A percentile compares a stretch with the other conserved stretches of the same genome.
phyloP scores from a whole-genome alignment of 805 yeast genomes.

The Candida succiphila region DNA sequence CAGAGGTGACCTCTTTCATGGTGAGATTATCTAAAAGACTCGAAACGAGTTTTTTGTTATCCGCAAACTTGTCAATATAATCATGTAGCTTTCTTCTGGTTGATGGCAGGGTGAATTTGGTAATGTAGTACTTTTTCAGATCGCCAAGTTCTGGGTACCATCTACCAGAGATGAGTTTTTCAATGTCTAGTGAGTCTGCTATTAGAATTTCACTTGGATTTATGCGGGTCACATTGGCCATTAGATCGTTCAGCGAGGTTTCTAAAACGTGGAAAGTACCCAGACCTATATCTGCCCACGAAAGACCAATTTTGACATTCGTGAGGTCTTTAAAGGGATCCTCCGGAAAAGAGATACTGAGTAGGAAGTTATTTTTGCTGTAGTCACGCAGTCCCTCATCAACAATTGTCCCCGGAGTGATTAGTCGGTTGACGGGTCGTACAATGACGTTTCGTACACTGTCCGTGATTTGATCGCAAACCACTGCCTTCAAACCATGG shows the following conservation, averaged over 20 bases:
- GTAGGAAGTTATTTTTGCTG: conserved; percentile 58
- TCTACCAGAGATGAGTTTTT: conserved; percentile 30
- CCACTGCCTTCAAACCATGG: conserved; percentile 61
- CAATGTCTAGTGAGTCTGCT: conserved; percentile 31
- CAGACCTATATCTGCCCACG: conserved; percentile 85
- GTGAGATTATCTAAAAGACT: conserved; percentile 24
- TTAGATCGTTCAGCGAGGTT: conserved; percentile 46
- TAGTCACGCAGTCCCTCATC: conserved; percentile 78
- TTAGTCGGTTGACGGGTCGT: conserved; percentile 67
- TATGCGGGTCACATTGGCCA: conserved; percentile 67
- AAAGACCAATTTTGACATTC: conserved; percentile 49
- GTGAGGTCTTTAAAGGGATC: conserved; percentile 26
- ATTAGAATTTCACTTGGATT: conserved; percentile 74
- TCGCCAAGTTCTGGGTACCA: conserved; percentile 55
- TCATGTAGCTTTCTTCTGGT: conserved; percentile 26
- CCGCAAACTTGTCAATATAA: conserved; percentile 31
- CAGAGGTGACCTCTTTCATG: conserved; percentile 45
- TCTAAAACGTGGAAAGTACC: conserved; percentile 70
- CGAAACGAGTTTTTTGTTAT: conserved; percentile 14
- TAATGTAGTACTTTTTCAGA: conserved; percentile 48
- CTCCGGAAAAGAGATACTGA: conserved; percentile 55
- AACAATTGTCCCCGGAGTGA: conserved; percentile 88
- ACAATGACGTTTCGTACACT: conserved; percentile 28
- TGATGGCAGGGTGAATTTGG: conserved; percentile 37
- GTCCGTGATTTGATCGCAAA: conserved; percentile 56